Percentiles rank a stretch among this genome's conserved stretches.
Evolutionary conservation across 345 rosid species (phyloP).

Genomic region (Arabidopsis arenosa): DNA sequence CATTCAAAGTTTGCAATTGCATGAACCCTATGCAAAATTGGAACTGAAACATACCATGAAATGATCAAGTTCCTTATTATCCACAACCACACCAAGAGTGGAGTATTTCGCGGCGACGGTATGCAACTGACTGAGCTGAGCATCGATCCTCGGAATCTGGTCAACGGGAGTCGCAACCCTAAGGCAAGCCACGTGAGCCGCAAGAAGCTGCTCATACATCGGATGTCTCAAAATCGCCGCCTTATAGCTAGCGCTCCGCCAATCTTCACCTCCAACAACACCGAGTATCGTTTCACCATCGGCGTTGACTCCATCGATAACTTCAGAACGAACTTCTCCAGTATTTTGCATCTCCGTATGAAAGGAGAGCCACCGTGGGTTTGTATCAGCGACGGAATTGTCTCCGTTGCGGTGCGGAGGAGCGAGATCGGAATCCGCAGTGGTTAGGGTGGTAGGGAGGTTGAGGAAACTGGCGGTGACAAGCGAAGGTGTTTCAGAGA

Average conservation of each 20-base stretch:
- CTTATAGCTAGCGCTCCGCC: constrained; percentile 78
- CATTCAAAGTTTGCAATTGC: neutral
- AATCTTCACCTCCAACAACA: constrained; percentile 54
- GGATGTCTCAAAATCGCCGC: constrained; percentile 88
- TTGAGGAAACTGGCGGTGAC: constrained; percentile 71
- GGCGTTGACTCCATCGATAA: constrained; percentile 52
- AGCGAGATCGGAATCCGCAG: constrained; percentile 31
- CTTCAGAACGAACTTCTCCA: constrained; percentile 53
- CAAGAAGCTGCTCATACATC: constrained; percentile 85
- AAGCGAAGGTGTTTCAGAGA: constrained; percentile 35
- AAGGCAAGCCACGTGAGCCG: constrained; percentile 88
- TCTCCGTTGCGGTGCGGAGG: constrained; percentile 35
- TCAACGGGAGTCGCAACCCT: constrained; percentile 95
- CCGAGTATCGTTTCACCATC: constrained; percentile 25
- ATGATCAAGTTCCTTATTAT: constrained; percentile 44
- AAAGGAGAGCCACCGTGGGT: constrained; percentile 72
- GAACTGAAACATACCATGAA: constrained; percentile 34
- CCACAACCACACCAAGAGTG: constrained; percentile 44
- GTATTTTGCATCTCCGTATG: constrained; percentile 46
- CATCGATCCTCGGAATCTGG: constrained; percentile 91
- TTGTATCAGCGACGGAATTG: constrained; percentile 43
- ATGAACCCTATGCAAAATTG: neutral
- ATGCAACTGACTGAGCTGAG: constrained; percentile 90
- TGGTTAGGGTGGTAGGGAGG: constrained; percentile 45
- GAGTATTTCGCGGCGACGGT: constrained; percentile 87